Percentiles rank a stretch among this genome's conserved stretches.
Conservation (phyloP, 1,284 basidiomycete genomes). For the Pseudomicrostroma phylloplanum region DNA sequence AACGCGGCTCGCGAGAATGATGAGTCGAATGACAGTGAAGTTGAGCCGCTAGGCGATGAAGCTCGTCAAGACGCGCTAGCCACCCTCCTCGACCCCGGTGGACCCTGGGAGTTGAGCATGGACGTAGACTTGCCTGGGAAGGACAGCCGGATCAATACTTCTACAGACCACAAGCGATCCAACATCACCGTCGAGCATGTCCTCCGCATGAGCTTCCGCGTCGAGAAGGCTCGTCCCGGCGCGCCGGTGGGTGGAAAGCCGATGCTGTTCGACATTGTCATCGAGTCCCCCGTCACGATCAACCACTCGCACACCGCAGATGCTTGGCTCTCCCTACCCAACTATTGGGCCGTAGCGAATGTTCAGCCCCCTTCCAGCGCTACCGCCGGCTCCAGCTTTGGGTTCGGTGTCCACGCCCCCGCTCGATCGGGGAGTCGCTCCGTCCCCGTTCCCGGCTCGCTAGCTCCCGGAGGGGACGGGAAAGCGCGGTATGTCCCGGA, state of each 20-base stretch:
- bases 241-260: neutral
- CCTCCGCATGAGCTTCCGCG: slow-evolving; percentile 75
- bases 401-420: too few species aligned
- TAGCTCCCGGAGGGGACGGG: too few species aligned
- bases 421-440: too few species aligned
- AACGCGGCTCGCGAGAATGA: neutral
- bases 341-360: slow-evolving; percentile 25
- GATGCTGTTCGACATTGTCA: slow-evolving; percentile 71
- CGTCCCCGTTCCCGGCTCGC: too few species aligned
- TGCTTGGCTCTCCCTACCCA: slow-evolving; percentile 43
- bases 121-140: slow-evolving; percentile 36
- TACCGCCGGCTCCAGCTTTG: too few species aligned
- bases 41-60: neutral
- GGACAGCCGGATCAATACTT: slow-evolving; percentile 62
- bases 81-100: slow-evolving; percentile 55
- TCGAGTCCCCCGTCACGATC: slow-evolving; percentile 68
- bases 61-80: slow-evolving; percentile 49
- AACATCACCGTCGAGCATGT: slow-evolving; percentile 73
- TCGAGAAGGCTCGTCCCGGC: slow-evolving; percentile 57
- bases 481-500: too few species aligned
- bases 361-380: too few species aligned
- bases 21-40: neutral
- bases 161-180: slow-evolving; percentile 73
- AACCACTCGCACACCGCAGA: slow-evolving; percentile 38
- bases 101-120: slow-evolving; percentile 58